Base-by-base conservation (phyloP, 2,329 filamentous ascomycete genomes). In the Pestalotiopsis sp. region DNA sequence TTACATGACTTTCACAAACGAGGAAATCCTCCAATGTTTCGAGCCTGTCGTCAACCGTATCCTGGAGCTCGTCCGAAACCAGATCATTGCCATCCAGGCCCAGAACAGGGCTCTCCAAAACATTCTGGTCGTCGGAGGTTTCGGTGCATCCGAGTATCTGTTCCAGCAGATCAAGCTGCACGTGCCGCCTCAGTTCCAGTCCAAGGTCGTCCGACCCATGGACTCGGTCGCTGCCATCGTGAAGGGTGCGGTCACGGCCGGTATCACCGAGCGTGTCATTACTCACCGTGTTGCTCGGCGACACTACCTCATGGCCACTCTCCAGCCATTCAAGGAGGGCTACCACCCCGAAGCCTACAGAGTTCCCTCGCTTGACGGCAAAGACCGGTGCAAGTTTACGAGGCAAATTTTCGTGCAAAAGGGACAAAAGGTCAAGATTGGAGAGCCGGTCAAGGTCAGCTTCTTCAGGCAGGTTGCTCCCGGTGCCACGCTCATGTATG, bases 101-200 rank as follows among this genome's bases (percentile, higher is more conserved):
- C 96, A 98, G 82, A 98, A 98, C 86, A 88, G 95, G 73, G 89
- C 92, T 45, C 85, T 99, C 68, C 95, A 98, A 86, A 98, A 98
- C 79, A 96, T 99, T 66, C 86, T 99, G 70, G 95, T 99, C 7
- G 96, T 99, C 11, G 96, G 96, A 86, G 96, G 96, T 74, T 99
- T 99, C 79, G 96, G 96, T 84, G 96, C 95, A 38, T 98, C 95
- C 7, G 96, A 99, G 82, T 98, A 98, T 80, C 91, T 99, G 70
- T 99, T 98, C 90, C 95, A 98, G 82, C 96, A 99, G 82, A 98
- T 99, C 86, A 98, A 97, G 83, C 91, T 98, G 60, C 96, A 98
- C 79, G 96, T 99, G 1, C 96, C 96, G 49, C 96, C 96, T 11
- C 96, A 98, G 80, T 99, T 98, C 86, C 95, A 98, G 84, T 92